Evolutionary conservation across 768 basidiomycete species (phyloP).

Genomic region (Wakefieldia striispora): DNA sequence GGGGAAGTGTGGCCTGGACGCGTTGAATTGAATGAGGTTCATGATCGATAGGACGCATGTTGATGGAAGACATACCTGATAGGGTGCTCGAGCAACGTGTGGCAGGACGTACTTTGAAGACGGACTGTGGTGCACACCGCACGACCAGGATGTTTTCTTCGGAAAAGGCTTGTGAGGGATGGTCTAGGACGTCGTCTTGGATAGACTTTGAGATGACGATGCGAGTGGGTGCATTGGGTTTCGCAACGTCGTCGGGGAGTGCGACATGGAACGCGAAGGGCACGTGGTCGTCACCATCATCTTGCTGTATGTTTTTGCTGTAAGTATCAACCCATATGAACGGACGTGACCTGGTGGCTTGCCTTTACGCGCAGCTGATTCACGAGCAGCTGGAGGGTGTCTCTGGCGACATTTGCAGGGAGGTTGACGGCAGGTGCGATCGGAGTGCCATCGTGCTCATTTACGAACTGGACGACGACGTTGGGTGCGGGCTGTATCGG

Average conservation of each 20-base stretch:
- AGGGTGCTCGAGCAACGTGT: constrained; percentile 93
- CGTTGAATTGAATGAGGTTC: constrained; percentile 3
- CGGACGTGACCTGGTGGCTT: constrained; percentile 23
- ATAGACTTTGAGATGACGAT: constrained; percentile 85
- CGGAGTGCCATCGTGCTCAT: constrained; percentile 76
- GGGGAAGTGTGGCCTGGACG: constrained; percentile 81
- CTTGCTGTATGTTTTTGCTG: constrained; percentile 22
- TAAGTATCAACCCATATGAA: constrained; percentile 7
- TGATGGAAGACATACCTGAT: constrained; percentile 51
- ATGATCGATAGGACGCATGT: constrained; percentile 5
- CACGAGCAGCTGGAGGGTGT: constrained; percentile 82
- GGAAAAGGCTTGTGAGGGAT: constrained; percentile 69
- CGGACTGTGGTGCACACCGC: constrained; percentile 91
- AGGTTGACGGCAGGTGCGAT: constrained; percentile 88
- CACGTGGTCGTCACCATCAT: constrained; percentile 82
- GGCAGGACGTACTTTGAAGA: constrained; percentile 91
- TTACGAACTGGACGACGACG: constrained; percentile 89
- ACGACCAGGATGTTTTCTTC: constrained; percentile 87
- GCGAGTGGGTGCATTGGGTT: constrained; percentile 59
- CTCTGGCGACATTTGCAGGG: constrained; percentile 81
- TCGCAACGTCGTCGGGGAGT: constrained; percentile 55
- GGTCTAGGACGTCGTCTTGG: constrained; percentile 73
- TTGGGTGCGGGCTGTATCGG: constrained; percentile 50
- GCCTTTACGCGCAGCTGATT: constrained; percentile 84
- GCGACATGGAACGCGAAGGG: constrained; percentile 85